Percentiles rank a stretch among this genome's conserved stretches.
Conservation (phyloP, 139 green algal genomes). For the Gonium pectorale region DNA sequence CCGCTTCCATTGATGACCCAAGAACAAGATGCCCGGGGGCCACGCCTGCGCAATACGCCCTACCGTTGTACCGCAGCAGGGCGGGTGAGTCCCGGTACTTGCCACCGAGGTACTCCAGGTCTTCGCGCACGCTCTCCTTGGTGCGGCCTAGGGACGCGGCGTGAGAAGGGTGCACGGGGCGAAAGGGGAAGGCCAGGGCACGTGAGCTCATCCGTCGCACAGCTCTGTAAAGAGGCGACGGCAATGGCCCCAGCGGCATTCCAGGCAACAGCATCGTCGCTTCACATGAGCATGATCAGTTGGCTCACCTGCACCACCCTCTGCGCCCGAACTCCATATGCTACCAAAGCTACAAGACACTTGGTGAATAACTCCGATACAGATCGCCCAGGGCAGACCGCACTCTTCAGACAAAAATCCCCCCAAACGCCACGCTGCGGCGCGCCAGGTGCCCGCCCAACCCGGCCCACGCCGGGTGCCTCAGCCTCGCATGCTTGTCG, state of each 20-base stretch:
- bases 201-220: no score
- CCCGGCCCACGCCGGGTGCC: no score
- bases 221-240: background rate
- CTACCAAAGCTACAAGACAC: no score
- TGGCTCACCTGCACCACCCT: background rate
- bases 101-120: conserved; percentile 52
- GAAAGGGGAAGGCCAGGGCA: no score
- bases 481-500: no score
- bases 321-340: no score
- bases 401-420: background rate
- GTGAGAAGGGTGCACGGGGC: no score
- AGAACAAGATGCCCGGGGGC: no score
- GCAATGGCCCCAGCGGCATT: background rate
- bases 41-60: no score
- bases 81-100: conserved; percentile 29
- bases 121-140: conserved; percentile 50
- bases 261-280: background rate
- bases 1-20: no score
- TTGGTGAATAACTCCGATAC: background rate
- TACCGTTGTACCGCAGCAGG: conserved; percentile 41
- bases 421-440: background rate
- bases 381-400: background rate
- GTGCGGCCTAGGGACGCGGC: conserved; percentile 49
- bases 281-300: background rate
- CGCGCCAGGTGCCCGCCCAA: no score